Percentiles rank a stretch among this genome's conserved stretches.
Evolutionary conservation across 805 yeast genomes (phyloP).

Genomic region (Starmera caribaea): DNA sequence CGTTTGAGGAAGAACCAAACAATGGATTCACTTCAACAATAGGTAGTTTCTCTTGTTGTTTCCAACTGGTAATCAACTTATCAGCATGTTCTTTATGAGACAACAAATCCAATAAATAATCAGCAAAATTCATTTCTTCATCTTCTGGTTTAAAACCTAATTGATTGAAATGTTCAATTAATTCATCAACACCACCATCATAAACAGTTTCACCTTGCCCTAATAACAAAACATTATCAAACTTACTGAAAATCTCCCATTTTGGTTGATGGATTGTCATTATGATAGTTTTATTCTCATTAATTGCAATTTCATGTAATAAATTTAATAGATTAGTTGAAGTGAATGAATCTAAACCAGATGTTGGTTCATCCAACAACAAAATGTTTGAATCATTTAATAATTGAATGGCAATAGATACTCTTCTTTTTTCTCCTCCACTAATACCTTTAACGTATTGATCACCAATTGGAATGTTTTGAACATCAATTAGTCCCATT

Average conservation of each 20-base stretch:
- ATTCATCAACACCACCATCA: constrained; percentile 42
- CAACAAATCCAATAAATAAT: constrained; percentile 59
- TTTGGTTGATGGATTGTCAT: constrained; percentile 83
- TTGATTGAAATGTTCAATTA: constrained; percentile 37
- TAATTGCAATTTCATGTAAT: constrained; percentile 41
- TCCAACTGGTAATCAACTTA: constrained; percentile 30
- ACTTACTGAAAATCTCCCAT: constrained; percentile 48
- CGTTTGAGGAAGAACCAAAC: constrained; percentile 9
- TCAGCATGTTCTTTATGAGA: constrained; percentile 42
- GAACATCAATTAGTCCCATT: constrained; percentile 66
- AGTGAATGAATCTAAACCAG: constrained; percentile 78
- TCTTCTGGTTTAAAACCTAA: constrained; percentile 43
- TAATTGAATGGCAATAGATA: constrained; percentile 73
- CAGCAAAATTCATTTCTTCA: constrained; percentile 57
- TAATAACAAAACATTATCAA: constrained; percentile 58
- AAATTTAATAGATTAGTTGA: constrained; percentile 59
- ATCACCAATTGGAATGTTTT: constrained; percentile 57
- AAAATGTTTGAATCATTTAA: constrained; percentile 63
- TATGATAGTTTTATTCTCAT: constrained; percentile 57
- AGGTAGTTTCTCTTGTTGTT: neutral
- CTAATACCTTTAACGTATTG: constrained; percentile 55
- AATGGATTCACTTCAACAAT: neutral
- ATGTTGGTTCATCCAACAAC: constrained; percentile 80
- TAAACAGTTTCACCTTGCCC: constrained; percentile 68
- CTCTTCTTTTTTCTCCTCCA: constrained; percentile 77